Conservation (phyloP, 768 basidiomycete genomes). For the Clitopilus passeckerianus region DNA sequence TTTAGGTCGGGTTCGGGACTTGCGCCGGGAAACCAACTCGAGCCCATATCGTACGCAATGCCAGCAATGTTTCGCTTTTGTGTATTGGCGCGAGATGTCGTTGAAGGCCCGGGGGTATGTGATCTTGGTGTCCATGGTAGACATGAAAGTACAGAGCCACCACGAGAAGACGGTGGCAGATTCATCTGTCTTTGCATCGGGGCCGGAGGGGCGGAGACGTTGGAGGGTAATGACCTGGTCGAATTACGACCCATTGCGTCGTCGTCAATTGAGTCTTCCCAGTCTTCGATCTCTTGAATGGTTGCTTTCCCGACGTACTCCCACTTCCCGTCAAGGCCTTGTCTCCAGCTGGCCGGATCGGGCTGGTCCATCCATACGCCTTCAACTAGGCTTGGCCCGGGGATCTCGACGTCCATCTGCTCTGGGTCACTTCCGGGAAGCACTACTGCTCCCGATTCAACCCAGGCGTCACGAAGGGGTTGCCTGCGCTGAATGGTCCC, state of each 20-base stretch:
- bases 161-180: background rate
- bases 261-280: background rate
- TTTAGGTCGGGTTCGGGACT: background rate
- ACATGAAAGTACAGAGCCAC: background rate
- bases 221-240: background rate
- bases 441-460: background rate
- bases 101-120: background rate
- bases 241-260: background rate
- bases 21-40: background rate
- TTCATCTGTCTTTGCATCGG: background rate
- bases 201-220: background rate
- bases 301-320: background rate
- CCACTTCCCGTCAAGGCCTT: background rate
- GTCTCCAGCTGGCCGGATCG: background rate
- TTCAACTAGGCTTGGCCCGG: background rate
- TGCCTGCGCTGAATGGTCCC: background rate
- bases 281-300: background rate
- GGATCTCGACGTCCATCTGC: background rate
- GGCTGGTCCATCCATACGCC: background rate
- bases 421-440: background rate
- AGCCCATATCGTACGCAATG: background rate
- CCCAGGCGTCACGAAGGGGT: background rate
- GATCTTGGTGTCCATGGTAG: background rate
- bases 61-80: background rate
- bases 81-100: background rate